Percentiles rank a stretch among this genome's conserved stretches.
phyloP scores from a whole-genome alignment of 2,329 filamentous ascomycete genomes.

The Pseudomassariella vexata region DNA sequence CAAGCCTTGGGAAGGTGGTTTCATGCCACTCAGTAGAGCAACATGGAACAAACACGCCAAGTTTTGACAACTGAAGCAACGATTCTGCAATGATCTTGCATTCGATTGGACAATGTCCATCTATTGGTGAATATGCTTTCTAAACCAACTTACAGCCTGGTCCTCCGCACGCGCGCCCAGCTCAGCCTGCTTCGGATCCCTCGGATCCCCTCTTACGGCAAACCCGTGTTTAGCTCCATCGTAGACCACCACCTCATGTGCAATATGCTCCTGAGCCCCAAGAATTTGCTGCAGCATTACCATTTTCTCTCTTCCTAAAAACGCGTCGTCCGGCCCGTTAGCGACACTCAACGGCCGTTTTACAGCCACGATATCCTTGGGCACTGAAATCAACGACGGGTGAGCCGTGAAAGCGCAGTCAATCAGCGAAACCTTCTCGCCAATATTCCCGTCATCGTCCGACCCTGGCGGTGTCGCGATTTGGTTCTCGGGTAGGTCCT shows the following conservation, averaged over 20 bases:
- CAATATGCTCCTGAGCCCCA: conserved; percentile 17
- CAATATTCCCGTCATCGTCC: too few relatives aligned
- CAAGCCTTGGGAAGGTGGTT: too few relatives aligned
- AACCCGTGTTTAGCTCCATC: conserved; percentile 24
- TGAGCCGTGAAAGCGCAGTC: conserved; percentile 39
- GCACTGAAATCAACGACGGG: conserved; percentile 33
- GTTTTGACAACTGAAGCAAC: too few relatives aligned
- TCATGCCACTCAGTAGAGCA: too few relatives aligned
- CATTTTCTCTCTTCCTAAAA: conserved; percentile 19
- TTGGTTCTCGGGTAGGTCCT: conserved; percentile 18
- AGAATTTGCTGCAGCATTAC: conserved; percentile 17
- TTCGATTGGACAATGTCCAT: too few relatives aligned
- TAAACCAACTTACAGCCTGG: conserved; percentile 24
- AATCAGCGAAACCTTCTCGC: conserved; percentile 22
- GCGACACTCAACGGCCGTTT: conserved; percentile 30
- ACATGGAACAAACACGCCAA: too few relatives aligned
- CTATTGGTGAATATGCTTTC: conserved; percentile 10
- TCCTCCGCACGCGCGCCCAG: conserved; percentile 17
- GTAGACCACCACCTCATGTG: conserved; percentile 21
- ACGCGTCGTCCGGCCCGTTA: conserved; percentile 31
- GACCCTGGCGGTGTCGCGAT: conserved; percentile 5
- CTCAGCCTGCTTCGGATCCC: conserved; percentile 16
- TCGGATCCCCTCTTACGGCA: conserved; percentile 18
- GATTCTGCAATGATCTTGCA: conserved; percentile 1
- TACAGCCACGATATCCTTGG: conserved; percentile 32